Evolutionary conservation across 176 grass and related monocot genomes (phyloP).

Genomic region (Ampelocalamus luodianensis): DNA sequence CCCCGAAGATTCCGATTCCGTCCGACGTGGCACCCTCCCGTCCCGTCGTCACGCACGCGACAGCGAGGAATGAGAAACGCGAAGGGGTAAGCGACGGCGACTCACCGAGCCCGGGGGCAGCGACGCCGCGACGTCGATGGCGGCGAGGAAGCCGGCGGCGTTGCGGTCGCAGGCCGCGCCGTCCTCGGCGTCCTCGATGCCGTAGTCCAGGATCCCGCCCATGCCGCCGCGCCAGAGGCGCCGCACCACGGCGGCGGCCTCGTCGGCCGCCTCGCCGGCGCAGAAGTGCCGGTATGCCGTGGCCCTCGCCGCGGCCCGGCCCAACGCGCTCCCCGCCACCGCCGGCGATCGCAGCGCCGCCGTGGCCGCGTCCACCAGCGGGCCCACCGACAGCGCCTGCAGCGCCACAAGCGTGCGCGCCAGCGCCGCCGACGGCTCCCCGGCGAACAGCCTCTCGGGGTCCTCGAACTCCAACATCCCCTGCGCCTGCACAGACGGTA

Average conservation of each 20-base stretch:
- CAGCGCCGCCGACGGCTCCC: constrained; percentile 56
- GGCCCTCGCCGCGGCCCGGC: constrained; percentile 51
- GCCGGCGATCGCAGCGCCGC: constrained; percentile 52
- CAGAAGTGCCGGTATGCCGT: constrained; percentile 77
- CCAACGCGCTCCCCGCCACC: constrained; percentile 48
- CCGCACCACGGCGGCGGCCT: constrained; percentile 56
- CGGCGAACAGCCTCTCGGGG: constrained; percentile 67
- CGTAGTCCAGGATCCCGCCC: constrained; percentile 84
- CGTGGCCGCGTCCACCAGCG: constrained; percentile 63
- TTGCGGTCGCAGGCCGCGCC: constrained; percentile 66
- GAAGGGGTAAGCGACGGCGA: neutral
- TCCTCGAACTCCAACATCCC: constrained; percentile 59
- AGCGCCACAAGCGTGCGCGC: constrained; percentile 67
- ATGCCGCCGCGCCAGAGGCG: constrained; percentile 60
- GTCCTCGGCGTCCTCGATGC: constrained; percentile 89
- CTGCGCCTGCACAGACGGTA: neutral
- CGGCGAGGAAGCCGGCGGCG: constrained; percentile 58
- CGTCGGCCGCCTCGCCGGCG: constrained; percentile 74
- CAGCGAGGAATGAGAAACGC: neutral
- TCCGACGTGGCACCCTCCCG: constrained; percentile 36
- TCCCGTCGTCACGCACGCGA: neutral
- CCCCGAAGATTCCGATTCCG: constrained; percentile 53
- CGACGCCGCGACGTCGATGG: constrained; percentile 62
- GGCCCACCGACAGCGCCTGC: constrained; percentile 62
- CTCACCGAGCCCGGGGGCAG: constrained; percentile 74